Base-by-base conservation (phyloP, 2,329 filamentous ascomycete genomes). In the Pestalotiopsis fici region DNA sequence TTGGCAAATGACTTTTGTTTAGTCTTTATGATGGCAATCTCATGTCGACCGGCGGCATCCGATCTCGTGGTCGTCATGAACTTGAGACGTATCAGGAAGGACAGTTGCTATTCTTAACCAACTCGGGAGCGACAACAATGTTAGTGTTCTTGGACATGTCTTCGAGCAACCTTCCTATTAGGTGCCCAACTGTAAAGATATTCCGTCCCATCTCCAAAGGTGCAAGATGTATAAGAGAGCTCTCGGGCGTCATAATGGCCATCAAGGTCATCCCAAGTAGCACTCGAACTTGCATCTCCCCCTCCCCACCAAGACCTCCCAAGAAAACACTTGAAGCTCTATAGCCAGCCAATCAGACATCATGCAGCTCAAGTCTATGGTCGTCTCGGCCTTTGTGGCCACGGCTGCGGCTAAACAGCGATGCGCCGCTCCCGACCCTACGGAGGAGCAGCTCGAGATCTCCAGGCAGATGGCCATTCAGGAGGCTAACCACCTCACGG, bases 361-460 rank as follows among this genome's bases (percentile, higher is more conserved):
- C 61, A 69, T 69, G 68, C 68, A 69, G 66, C 59, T 69, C 67
- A 65, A 31, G 50, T 18, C 62, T 3, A 21, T 65, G 27, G 37
- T 64, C 47, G 31, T 67, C 55, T 59, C 56, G n/a, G 66, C 66
- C 68, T 47, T 69, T 31, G 66, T 65, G 66, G 68, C 66, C 18
- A 64, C 68, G 57, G 63, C 61, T 23, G 66, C 55, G 9, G 39
- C 61, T 27, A 62, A 50, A 35, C 28, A 64, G 63, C 43, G 21
- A 5, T 78, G 76, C 65, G 74, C 73, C 43, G 74, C 75, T 23
- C 74, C 74, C 28, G 74, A 73, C 9, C 76, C 76, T 1, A 76
- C 73, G 15, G 64, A 64, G 23, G 67, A 72, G 68, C 75, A 78
- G 61, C 67, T 74, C 12, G 74, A 72, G 15, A 69, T 73, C 31